Percentiles rank a stretch among this genome's conserved stretches.
phyloP scores from a whole-genome alignment of 306 rosid species.

The Cercis canadensis region DNA sequence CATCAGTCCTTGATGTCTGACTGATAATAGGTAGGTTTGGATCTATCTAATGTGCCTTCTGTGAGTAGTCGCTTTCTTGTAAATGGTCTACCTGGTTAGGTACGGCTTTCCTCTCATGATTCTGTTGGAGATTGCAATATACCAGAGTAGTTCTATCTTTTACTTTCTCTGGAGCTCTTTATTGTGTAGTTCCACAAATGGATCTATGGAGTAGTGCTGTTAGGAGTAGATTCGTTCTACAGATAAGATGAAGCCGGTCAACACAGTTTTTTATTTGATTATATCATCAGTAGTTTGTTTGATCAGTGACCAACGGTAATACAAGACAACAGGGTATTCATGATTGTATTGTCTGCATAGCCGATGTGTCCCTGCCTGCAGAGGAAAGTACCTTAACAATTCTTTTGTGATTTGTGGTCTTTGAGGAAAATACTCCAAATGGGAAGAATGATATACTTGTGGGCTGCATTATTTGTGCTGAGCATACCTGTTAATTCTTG shows the following conservation, averaged over 20 bases:
- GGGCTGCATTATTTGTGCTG: conserved; percentile 48
- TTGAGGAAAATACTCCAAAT: conserved; percentile 30
- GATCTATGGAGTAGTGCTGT: conserved; percentile 33
- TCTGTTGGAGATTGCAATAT: conserved; percentile 31
- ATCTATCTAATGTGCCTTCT: conserved; percentile 30
- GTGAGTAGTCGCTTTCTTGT: conserved; percentile 36
- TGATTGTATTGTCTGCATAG: conserved; percentile 41
- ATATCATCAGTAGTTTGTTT: no score
- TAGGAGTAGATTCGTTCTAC: conserved; percentile 37
- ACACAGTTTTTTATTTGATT: no score
- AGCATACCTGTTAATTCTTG: conserved; percentile 54
- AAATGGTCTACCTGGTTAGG: conserved; percentile 45
- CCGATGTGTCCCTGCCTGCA: conserved; percentile 40
- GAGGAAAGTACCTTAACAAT: conserved; percentile 23
- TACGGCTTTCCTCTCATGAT: conserved; percentile 38
- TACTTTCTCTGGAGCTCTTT: conserved; percentile 36
- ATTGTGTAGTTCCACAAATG: conserved; percentile 26
- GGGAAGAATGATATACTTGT: conserved; percentile 45
- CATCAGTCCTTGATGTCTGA: no score
- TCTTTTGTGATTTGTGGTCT: conserved; percentile 34
- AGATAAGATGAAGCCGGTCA: conserved; percentile 29
- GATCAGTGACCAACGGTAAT: no score
- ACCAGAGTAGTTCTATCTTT: conserved; percentile 32
- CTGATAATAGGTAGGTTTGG: no score
- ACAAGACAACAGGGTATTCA: no score